Percentiles rank a stretch among this genome's conserved stretches.
Evolutionary conservation across 2,329 filamentous ascomycete genomes (phyloP).

Genomic region (Fusarium sp.): DNA sequence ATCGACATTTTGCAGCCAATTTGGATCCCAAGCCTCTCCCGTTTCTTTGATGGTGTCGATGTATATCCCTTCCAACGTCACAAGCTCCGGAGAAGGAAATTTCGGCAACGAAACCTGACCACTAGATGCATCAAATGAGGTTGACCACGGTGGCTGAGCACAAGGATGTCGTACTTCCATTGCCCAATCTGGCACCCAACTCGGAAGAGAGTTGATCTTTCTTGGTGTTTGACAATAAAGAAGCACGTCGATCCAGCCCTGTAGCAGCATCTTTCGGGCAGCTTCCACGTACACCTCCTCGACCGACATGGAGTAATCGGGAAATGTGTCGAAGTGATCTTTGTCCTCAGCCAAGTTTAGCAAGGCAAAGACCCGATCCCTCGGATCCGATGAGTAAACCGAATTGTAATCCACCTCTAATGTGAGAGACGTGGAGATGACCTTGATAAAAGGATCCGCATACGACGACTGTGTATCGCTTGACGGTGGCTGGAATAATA

Average conservation of each 20-base stretch:
- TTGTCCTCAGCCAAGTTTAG: conserved; percentile 12
- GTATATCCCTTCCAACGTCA: neutral
- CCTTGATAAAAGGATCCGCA: neutral
- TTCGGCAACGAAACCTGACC: neutral
- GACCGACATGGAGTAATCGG: conserved; percentile 15
- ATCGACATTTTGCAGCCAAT: conserved; percentile 10
- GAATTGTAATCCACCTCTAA: conserved; percentile 26
- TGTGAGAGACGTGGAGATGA: conserved; percentile 4
- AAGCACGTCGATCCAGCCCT: conserved; percentile 16
- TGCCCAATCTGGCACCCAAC: conserved; percentile 29
- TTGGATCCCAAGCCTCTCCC: conserved; percentile 17
- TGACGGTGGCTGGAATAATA: neutral
- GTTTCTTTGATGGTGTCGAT: conserved; percentile 15
- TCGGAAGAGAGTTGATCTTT: neutral
- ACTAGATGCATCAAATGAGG: conserved; percentile 9
- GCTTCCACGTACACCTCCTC: conserved; percentile 19
- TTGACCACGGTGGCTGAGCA: conserved; percentile 5
- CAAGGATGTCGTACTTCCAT: conserved; percentile 18
- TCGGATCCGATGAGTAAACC: conserved; percentile 14
- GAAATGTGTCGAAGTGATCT: neutral
- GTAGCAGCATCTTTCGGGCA: neutral
- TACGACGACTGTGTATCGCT: neutral
- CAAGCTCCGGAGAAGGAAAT: neutral
- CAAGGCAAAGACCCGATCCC: conserved; percentile 23
- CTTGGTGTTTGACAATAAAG: conserved; percentile 22